Base-by-base conservation (phyloP, 352 stramenopile genomes). In the Globisporangium nagaii region DNA sequence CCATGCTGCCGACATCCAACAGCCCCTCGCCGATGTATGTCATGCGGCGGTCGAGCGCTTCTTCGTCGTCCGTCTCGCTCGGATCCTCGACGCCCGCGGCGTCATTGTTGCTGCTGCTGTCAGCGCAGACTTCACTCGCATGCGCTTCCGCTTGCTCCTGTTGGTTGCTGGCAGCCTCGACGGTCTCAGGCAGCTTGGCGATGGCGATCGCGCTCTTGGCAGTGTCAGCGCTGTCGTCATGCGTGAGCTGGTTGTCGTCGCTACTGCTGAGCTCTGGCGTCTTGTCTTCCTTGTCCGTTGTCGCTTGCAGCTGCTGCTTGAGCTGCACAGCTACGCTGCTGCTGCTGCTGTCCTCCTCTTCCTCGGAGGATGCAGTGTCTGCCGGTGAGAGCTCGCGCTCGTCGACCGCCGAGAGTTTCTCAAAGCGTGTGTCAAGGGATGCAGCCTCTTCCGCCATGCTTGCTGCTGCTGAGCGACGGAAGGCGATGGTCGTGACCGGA, bases 21-120 rank as follows among this genome's bases (percentile, higher is more conserved):
- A 88, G 62, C 0, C 79, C 79, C 53, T 90, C 79, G 44, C 79
- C 76, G 46, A 90, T 80, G 70, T 75, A 89, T 54, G 75, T 86
- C 66, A 83, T 66, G 22, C 75, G 68, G 12, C 71, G 70, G 15
- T 71, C 65, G 11, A 73, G 17, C 13, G 56, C 15, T 9, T 32
- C 20, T 1, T 34, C 25, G 25, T 41, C 27, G 20, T 46, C 39
- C n/a, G 25, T 7, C 37, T 50, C n/a, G n/a, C n/a, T n/a, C n/a
- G n/a, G 15, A 3, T 49, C 42, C 2, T 36, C 42, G 17, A 24
- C 43, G 10, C 37, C 37, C 24, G 9, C n/a, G 9, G 10, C 37
- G 8, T 25, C 37, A n/a, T n/a, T 25, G 1, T 11, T 42, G 22
- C 37, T 43, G 19, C 37, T 43, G 13, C 37, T 22, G 10, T n/a